Percentiles rank a stretch among this genome's conserved stretches.
phyloP scores from a whole-genome alignment of 352 stramenopile species.

The Globisporangium carolinianum region DNA sequence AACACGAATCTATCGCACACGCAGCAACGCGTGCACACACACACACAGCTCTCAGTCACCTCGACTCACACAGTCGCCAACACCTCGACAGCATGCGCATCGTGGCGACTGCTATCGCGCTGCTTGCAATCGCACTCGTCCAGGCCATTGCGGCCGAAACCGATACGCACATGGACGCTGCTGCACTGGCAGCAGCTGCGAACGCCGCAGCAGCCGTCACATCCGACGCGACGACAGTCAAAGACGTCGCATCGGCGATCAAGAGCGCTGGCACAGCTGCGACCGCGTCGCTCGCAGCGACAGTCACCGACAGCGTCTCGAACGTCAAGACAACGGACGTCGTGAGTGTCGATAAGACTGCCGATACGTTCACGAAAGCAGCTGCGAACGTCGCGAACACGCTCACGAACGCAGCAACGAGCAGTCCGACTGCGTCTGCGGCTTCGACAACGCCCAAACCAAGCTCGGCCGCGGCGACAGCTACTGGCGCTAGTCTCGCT shows the following conservation, averaged over 20 bases:
- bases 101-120: neutral
- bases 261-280: constrained; percentile 1
- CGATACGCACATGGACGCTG: constrained; percentile 6
- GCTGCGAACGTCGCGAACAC: neutral
- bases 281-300: constrained; percentile 8
- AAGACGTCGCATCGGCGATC: constrained; percentile 4
- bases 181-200: constrained; percentile 9
- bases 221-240: neutral
- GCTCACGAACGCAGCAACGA: neutral
- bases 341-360: constrained; percentile 7
- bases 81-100: neutral
- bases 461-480: neutral
- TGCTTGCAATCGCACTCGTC: constrained; percentile 5
- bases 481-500: neutral
- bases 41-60: too few species aligned
- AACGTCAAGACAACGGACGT: constrained; percentile 12
- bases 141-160: neutral
- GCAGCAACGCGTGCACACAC: neutral
- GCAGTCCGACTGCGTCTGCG: neutral
- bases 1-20: too few species aligned
- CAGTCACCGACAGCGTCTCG: constrained; percentile 16
- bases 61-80: neutral
- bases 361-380: constrained; percentile 2
- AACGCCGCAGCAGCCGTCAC: constrained; percentile 9
- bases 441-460: neutral